Percentiles rank a stretch among this genome's conserved stretches.
Conservation (phyloP, 306 rosid genomes). For the Casuarina equisetifolia region DNA sequence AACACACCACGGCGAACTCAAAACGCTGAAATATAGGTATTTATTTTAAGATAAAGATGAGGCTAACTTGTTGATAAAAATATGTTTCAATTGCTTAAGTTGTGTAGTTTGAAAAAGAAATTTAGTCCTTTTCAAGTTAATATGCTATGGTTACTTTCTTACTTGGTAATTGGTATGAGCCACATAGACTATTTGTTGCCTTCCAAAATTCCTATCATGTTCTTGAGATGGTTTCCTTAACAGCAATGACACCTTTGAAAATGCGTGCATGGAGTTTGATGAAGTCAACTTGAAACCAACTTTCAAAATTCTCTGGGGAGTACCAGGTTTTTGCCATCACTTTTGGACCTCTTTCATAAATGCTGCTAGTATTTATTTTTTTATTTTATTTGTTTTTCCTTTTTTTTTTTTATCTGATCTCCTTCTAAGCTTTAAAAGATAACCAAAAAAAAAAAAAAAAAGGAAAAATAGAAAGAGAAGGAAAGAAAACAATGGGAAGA, state of each 20-base stretch:
- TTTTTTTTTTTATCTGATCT: neutral
- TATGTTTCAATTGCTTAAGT: conserved; percentile 2
- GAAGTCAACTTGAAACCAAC: conserved; percentile 95
- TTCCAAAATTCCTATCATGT: conserved; percentile 28
- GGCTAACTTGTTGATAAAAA: neutral
- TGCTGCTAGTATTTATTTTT: conserved; percentile 14
- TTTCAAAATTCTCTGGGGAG: conserved; percentile 91
- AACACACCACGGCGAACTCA: conserved; percentile 96
- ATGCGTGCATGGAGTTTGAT: conserved; percentile 96
- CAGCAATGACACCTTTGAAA: conserved; percentile 86
- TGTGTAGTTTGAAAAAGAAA: neutral
- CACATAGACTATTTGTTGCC: conserved; percentile 1
- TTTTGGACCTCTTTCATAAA: neutral
- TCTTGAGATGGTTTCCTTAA: conserved; percentile 15
- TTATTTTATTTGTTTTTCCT: conserved; percentile 2
- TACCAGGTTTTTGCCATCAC: conserved; percentile 63
- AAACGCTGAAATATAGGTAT: conserved; percentile 97
- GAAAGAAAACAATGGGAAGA: conserved; percentile 4
- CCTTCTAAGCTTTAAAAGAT: conserved; percentile 16
- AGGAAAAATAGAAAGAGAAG: neutral
- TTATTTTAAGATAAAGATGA: conserved; percentile 17
- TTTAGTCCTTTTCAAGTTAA: conserved; percentile 4
- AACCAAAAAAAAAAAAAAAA: neutral
- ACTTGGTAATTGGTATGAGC: neutral
- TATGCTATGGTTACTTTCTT: neutral